Base-by-base conservation (phyloP, 2,329 filamentous ascomycete species). In the Anisogramma anomala region DNA sequence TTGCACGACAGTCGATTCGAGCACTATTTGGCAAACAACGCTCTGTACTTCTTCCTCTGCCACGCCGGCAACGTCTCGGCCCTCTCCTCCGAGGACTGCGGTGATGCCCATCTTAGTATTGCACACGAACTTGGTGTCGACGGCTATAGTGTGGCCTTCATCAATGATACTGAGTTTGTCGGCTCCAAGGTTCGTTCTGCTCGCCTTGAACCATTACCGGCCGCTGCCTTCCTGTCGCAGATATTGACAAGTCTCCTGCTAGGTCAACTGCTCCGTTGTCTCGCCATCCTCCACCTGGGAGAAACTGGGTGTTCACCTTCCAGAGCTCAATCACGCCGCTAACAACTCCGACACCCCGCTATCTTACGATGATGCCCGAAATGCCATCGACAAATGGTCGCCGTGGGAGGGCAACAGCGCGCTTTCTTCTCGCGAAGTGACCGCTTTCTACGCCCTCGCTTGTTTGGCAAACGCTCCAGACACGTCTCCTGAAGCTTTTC, bases 1-100 rank as follows among this genome's bases (percentile, higher is more conserved):
- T 52, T 71, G 11, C 55, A 64, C 10, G 68, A 69, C 30, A 36
- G 55, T 0, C 61, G 60, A 0, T 86, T 84, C 50, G 46, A 56
- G 4, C 50, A 65, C 1, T 82, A 84, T 50, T 59, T 83, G 2
- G 48, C 61, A 2, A 52, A 55, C 1, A 66, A 69, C 18, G 69
- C 74, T 0, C 62, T 77, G 3, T 78, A 82, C 52, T 84, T 86
- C 49, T 59, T 85, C 39, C 71, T 87, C 63, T 74, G 72, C 39
- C 78, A 83, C 49, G 77, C 84, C 54, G 80, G 78, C 5, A 42
- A 46, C n/a, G 43, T 33, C 22, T 42, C 39, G 28, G 25, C n/a
- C n/a, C 4, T 22, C 13, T 14, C 51, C 58, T 34, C 47, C 23
- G 36, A 20, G 19, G 30, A 19, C 6, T 34, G 31, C 43, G 33